phyloP scores from a whole-genome alignment of 129 eudicot genomes.

The Lonicera japonica region DNA sequence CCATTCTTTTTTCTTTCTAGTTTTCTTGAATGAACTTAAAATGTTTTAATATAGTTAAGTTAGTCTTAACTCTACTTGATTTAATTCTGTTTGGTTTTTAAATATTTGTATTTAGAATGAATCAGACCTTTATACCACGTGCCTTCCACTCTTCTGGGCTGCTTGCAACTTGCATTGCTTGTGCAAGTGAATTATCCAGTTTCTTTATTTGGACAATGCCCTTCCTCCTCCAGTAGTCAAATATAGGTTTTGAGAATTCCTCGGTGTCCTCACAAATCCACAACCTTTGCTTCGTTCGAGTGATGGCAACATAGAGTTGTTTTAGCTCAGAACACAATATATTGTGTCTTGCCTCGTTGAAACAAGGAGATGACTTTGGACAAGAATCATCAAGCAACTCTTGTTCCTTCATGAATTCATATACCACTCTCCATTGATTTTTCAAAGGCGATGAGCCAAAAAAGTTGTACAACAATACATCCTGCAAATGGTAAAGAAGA shows the following conservation, averaged over 20 bases:
- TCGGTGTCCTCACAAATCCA: conserved; percentile 75
- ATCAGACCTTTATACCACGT: conserved; percentile 30
- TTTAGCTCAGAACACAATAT: conserved; percentile 74
- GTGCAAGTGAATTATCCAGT: conserved; percentile 60
- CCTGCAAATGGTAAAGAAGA: conserved; percentile 28
- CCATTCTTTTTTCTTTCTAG: too few species aligned
- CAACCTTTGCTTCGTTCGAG: conserved; percentile 77
- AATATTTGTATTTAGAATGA: too few species aligned
- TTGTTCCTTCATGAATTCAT: conserved; percentile 52
- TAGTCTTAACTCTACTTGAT: too few species aligned
- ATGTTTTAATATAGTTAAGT: too few species aligned
- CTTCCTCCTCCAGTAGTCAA: conserved; percentile 68
- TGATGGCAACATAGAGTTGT: conserved; percentile 75
- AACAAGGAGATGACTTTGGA: conserved; percentile 40
- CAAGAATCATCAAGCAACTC: conserved; percentile 36
- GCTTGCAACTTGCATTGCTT: conserved; percentile 79
- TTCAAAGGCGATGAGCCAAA: conserved; percentile 70
- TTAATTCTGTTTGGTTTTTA: too few species aligned
- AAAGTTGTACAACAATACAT: conserved; percentile 73
- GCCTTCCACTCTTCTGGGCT: conserved; percentile 74
- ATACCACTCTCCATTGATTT: conserved; percentile 70
- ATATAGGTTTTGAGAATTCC: conserved; percentile 63
- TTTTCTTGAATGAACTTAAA: too few species aligned
- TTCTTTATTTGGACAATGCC: conserved; percentile 51
- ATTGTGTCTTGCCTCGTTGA: conserved; percentile 45